Percentiles rank a stretch among this genome's conserved stretches.
Conservation (phyloP, 1,139 yeast genomes). For the Blastobotrys elegans region DNA sequence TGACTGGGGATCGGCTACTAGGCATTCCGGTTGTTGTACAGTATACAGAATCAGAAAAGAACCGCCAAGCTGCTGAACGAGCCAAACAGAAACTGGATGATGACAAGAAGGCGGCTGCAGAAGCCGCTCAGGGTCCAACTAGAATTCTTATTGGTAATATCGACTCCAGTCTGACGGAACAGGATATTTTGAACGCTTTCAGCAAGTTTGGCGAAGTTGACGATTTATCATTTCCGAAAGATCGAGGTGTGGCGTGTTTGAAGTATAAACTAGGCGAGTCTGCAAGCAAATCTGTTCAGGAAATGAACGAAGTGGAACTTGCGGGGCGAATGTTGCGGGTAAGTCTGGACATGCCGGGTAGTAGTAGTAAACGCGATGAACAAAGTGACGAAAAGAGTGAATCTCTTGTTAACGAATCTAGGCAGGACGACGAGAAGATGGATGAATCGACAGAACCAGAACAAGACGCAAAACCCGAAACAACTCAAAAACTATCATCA, state of each 20-base stretch:
- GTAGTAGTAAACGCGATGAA: not conserved
- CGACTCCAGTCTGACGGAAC: slow-evolving; percentile 32
- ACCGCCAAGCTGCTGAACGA: slow-evolving; percentile 29
- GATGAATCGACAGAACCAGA: not conserved
- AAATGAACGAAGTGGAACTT: slow-evolving; percentile 34
- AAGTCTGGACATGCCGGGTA: slow-evolving; percentile 25
- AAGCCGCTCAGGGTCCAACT: not conserved
- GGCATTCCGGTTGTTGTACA: slow-evolving; percentile 38
- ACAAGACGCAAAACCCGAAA: slow-evolving; percentile 7
- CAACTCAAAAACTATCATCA: slow-evolving; percentile 21
- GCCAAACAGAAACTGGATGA: not conserved
- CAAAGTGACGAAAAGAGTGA: not conserved
- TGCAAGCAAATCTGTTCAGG: slow-evolving; percentile 32
- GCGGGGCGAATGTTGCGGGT: slow-evolving; percentile 34
- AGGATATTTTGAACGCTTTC: slow-evolving; percentile 32
- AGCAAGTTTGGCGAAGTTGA: slow-evolving; percentile 35
- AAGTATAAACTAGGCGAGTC: slow-evolving; percentile 16
- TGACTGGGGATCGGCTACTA: slow-evolving; percentile 35
- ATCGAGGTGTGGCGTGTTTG: slow-evolving; percentile 32
- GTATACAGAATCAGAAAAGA: slow-evolving; percentile 37
- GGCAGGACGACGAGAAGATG: slow-evolving; percentile 18
- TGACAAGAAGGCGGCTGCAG: not conserved
- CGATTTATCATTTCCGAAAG: slow-evolving; percentile 25
- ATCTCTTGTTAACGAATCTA: slow-evolving; percentile 12
- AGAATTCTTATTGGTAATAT: slow-evolving; percentile 33